These are phyloP conservation scores for Lachancea sp. DNA, from an alignment of 805 yeast genomes.

Conservation along the genomic window DNA sequence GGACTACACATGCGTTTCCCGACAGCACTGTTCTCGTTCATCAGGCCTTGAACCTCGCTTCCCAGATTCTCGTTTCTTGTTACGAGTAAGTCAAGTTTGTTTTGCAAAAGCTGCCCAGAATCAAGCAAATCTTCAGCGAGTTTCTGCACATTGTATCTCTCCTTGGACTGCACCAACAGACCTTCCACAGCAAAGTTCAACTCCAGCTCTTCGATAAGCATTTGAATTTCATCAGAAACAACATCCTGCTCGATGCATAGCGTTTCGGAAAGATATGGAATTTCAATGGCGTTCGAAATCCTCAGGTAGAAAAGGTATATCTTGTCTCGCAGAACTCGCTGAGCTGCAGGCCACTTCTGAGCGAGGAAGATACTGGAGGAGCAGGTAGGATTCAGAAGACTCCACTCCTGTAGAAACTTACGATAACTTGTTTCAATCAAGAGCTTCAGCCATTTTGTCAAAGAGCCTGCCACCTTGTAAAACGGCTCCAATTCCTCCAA, in stretches of 20 bases:
- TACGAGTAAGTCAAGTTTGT: conserved; percentile 7
- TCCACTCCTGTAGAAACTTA: conserved; percentile 23
- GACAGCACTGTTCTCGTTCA: conserved; percentile 6
- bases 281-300: conserved; percentile 18
- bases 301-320: conserved; percentile 27
- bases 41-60: conserved; percentile 12
- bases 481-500: conserved; percentile 15
- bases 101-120: conserved; percentile 8
- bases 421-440: conserved; percentile 21
- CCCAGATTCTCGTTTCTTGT: conserved; percentile 9
- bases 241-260: conserved; percentile 15
- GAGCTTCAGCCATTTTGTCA: conserved; percentile 15
- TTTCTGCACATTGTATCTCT: conserved; percentile 7
- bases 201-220: conserved; percentile 16
- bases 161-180: conserved; percentile 13
- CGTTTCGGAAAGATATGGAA: conserved; percentile 23
- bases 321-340: conserved; percentile 21
- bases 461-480: conserved; percentile 11
- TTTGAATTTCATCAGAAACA: conserved; percentile 16
- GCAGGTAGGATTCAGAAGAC: conserved; percentile 15
- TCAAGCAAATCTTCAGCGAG: conserved; percentile 9
- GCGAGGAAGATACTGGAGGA: conserved; percentile 15
- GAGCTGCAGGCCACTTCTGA: conserved; percentile 17
- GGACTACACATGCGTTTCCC: neutral
- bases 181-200: conserved; percentile 20